phyloP scores from a whole-genome alignment of 106 monocot genomes.

The Chionographis japonica region DNA sequence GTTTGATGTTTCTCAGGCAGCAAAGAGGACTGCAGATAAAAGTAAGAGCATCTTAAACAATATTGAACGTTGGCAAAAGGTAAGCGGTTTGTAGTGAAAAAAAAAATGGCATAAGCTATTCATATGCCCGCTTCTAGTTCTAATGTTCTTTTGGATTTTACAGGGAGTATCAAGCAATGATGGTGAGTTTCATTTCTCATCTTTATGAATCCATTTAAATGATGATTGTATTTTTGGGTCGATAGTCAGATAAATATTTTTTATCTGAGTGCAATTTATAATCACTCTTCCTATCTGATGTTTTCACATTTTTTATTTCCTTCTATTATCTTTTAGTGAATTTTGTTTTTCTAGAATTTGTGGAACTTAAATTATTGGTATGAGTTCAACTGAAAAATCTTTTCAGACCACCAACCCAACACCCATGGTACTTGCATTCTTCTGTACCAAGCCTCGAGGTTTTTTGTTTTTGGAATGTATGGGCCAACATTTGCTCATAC shows the following conservation, averaged over 20 bases:
- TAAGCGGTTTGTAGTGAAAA: slow-evolving; percentile 14
- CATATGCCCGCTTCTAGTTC: not conserved
- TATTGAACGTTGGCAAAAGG: slow-evolving; percentile 98
- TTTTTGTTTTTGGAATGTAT: too few species aligned
- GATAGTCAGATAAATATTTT: too few species aligned
- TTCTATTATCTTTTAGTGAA: not conserved
- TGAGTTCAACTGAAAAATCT: too few species aligned
- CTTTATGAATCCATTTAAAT: not conserved
- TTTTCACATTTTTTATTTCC: too few species aligned
- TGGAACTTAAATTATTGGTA: too few species aligned
- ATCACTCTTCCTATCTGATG: too few species aligned
- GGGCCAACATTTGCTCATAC: too few species aligned
- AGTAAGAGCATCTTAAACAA: slow-evolving; percentile 79
- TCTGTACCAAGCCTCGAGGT: too few species aligned
- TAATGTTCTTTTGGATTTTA: slow-evolving; percentile 25
- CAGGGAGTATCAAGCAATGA: slow-evolving; percentile 90
- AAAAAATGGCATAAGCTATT: not conserved
- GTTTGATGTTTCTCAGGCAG: slow-evolving; percentile 44
- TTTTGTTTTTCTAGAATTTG: not conserved
- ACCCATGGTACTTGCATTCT: too few species aligned
- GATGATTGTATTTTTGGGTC: too few species aligned
- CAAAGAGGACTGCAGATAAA: slow-evolving; percentile 83
- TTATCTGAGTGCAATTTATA: too few species aligned
- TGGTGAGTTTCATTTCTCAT: slow-evolving; percentile 26
- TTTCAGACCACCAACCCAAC: too few species aligned